These are phyloP conservation scores for Penicillium frequentans DNA, from an alignment of 2,329 filamentous ascomycete species.

Conservation along the genomic window DNA sequence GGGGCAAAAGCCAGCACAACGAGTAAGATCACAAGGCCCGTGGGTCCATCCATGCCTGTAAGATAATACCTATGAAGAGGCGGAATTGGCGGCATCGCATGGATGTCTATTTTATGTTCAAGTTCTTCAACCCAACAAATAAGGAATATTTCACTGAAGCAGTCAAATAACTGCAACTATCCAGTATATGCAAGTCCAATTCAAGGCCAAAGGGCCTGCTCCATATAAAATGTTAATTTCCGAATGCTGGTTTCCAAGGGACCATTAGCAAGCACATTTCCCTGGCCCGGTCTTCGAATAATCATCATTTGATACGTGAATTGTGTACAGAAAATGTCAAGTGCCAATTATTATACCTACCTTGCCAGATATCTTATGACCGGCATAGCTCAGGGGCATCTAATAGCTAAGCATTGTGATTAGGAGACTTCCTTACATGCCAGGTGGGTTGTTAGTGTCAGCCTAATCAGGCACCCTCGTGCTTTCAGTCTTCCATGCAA, in stretches of 20 bases:
- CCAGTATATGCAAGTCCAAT: too few species aligned
- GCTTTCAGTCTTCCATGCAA: neutral
- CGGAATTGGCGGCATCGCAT: too few species aligned
- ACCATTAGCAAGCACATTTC: neutral
- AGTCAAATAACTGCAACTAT: too few species aligned
- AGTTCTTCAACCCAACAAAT: too few species aligned
- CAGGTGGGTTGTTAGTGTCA: neutral
- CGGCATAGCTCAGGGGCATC: neutral
- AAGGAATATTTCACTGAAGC: too few species aligned
- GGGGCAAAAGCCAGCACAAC: too few species aligned
- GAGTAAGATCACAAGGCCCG: too few species aligned
- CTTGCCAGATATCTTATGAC: neutral
- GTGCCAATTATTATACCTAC: neutral
- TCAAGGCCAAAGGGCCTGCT: too few species aligned
- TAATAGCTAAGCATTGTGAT: neutral
- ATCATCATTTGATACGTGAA: neutral
- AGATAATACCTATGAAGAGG: too few species aligned
- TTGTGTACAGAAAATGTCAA: neutral
- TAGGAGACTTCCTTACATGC: too few species aligned
- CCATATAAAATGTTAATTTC: fast-evolving
- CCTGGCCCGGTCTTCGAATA: neutral
- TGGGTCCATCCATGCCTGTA: too few species aligned
- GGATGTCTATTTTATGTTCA: too few species aligned
- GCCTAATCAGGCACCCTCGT: neutral
- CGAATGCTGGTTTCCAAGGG: neutral